A percentile compares a stretch with the other conserved stretches of the same genome.
Conservation (phyloP, 352 stramenopile species). For the Poterioochromonas sp. region DNA sequence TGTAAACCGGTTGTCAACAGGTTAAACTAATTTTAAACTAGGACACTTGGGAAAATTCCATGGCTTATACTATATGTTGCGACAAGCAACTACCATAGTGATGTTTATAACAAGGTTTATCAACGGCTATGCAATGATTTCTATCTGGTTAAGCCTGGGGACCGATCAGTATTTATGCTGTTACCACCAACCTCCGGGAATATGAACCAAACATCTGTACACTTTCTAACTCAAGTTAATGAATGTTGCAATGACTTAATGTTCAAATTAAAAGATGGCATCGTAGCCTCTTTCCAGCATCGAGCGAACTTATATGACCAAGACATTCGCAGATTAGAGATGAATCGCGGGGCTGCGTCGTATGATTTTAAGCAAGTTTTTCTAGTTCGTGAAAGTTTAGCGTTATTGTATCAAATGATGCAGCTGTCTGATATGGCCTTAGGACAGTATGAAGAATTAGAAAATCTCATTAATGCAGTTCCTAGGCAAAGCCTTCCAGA, state of each 20-base stretch:
- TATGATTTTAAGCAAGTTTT: constrained; percentile 57
- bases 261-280: background rate
- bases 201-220: background rate
- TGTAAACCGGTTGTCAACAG: background rate
- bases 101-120: constrained; percentile 19
- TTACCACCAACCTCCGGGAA: background rate
- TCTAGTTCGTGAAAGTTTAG: constrained; percentile 56
- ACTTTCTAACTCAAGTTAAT: background rate
- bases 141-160: background rate
- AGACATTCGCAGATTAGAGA: constrained; percentile 51
- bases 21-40: background rate
- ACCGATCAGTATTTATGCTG: background rate
- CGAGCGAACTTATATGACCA: constrained; percentile 47
- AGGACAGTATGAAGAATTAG: constrained; percentile 56
- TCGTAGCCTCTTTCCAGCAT: constrained; percentile 11
- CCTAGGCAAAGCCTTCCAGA: background rate
- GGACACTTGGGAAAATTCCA: background rate
- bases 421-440: constrained; percentile 51
- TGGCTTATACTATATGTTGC: constrained; percentile 20
- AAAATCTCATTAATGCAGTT: constrained; percentile 40
- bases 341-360: constrained; percentile 34
- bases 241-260: background rate
- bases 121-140: background rate
- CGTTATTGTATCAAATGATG: constrained; percentile 58
- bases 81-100: background rate